Percentiles rank a stretch among this genome's conserved stretches.
Conservation (phyloP, 2,329 filamentous ascomycete genomes). For the Intubia oerlemansii region DNA sequence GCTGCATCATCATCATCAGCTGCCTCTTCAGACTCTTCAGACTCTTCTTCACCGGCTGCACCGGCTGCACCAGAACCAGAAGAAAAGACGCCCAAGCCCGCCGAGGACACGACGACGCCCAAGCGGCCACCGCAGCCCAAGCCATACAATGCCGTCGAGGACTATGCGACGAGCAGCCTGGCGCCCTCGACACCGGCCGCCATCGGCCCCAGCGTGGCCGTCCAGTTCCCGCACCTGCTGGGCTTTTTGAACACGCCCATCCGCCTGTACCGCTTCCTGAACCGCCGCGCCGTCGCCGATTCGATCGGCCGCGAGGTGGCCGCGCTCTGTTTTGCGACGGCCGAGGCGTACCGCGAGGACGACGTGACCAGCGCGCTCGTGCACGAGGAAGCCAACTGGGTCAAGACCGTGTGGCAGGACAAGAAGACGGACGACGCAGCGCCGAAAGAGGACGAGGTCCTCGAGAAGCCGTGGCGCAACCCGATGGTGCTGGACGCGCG, state of each 20-base stretch:
- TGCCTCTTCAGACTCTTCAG: constrained; percentile 10
- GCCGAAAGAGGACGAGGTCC: neutral
- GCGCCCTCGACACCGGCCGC: constrained; percentile 45
- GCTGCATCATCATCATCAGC: constrained; percentile 28
- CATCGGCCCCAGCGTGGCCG: constrained; percentile 49
- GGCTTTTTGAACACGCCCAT: constrained; percentile 81
- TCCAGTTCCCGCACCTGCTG: constrained; percentile 74
- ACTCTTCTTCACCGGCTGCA: constrained; percentile 4
- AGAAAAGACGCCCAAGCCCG: constrained; percentile 11
- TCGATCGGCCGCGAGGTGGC: constrained; percentile 73
- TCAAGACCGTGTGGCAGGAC: constrained; percentile 50
- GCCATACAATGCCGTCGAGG: constrained; percentile 51
- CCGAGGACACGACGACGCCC: constrained; percentile 25
- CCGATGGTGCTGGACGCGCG: constrained; percentile 56
- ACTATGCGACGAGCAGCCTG: constrained; percentile 47
- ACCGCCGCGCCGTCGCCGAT: constrained; percentile 66
- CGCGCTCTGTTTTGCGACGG: constrained; percentile 49
- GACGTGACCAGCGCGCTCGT: constrained; percentile 46
- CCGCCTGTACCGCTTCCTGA: constrained; percentile 74
- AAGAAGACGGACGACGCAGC: constrained; percentile 13
- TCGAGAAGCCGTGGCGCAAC: constrained; percentile 54
- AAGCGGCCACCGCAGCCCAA: constrained; percentile 39
- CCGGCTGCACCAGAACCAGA: constrained; percentile 15
- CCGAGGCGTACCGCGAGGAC: constrained; percentile 26
- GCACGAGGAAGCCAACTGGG: constrained; percentile 63